Evolutionary conservation across 306 rosid species (phyloP).

Genomic region (Begonia loranthoides): DNA sequence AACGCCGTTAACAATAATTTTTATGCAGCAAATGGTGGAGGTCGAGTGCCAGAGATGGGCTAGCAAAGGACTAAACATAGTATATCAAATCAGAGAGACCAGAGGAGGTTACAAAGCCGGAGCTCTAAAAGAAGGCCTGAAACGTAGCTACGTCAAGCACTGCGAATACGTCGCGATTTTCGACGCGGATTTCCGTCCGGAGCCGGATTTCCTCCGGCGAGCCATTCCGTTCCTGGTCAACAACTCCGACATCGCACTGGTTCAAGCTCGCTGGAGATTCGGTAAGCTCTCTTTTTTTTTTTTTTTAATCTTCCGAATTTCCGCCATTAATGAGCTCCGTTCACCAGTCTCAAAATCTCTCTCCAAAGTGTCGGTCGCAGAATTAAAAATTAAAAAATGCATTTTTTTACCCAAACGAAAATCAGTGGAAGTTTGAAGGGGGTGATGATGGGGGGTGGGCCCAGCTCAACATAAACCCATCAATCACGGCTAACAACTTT

Average conservation of each 20-base stretch:
- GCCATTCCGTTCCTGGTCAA: constrained; percentile 47
- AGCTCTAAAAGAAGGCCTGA: constrained; percentile 48
- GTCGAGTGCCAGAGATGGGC: constrained; percentile 57
- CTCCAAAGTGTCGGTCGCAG: no score
- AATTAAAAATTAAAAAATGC: no score
- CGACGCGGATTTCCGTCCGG: constrained; percentile 55
- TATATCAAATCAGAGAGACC: constrained; percentile 47
- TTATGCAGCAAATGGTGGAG: constrained; percentile 46
- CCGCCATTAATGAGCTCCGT: background rate
- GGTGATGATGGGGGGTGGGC: no score
- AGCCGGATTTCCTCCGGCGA: constrained; percentile 42
- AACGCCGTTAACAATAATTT: background rate
- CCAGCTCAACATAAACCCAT: background rate
- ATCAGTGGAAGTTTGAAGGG: no score
- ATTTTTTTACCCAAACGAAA: no score
- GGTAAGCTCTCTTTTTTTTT: constrained; percentile 19
- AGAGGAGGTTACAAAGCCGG: constrained; percentile 51
- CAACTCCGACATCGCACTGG: constrained; percentile 41
- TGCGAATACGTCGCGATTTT: constrained; percentile 53
- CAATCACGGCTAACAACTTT: background rate
- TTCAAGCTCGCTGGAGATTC: constrained; percentile 63
- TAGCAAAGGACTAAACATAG: constrained; percentile 47
- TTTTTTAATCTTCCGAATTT: background rate
- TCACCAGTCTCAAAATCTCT: no score
- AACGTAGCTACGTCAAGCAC: constrained; percentile 41